These are phyloP conservation scores for Erigeron canadensis DNA, from an alignment of 129 eudicot genomes.

Conservation along the genomic window DNA sequence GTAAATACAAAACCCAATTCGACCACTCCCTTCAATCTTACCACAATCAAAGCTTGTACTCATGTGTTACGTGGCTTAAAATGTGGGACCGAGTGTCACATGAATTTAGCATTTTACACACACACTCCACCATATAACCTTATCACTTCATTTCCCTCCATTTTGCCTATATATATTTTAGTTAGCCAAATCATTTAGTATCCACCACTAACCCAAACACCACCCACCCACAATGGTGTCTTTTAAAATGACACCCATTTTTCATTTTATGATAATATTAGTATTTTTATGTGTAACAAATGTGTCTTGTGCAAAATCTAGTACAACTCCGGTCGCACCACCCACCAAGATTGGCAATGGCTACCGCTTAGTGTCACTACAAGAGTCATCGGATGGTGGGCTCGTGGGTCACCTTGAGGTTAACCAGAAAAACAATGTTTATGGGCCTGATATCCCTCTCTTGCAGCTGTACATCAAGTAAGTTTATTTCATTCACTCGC, in stretches of 20 bases:
- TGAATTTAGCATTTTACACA: constrained; percentile 21
- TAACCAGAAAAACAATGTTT: constrained; percentile 65
- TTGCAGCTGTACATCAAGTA: constrained; percentile 87
- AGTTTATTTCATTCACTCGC: constrained; percentile 14
- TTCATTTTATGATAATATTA: not conserved
- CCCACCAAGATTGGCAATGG: constrained; percentile 79
- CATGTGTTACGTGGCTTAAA: constrained; percentile 18
- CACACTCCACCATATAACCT: constrained; percentile 20
- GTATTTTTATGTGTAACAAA: not conserved
- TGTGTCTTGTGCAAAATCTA: constrained; percentile 21
- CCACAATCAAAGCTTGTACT: constrained; percentile 31
- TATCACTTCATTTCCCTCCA: constrained; percentile 24
- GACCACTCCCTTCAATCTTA: constrained; percentile 22
- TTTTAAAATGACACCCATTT: constrained; percentile 21
- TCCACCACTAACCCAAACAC: constrained; percentile 7
- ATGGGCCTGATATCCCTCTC: constrained; percentile 83
- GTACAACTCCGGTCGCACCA: not conserved
- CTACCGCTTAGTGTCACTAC: constrained; percentile 70
- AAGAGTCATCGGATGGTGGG: constrained; percentile 73
- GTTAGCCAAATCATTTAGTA: too few species aligned
- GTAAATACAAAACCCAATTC: constrained; percentile 33
- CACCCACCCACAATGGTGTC: constrained; percentile 26
- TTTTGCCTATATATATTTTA: constrained; percentile 32
- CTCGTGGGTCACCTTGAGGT: constrained; percentile 72
- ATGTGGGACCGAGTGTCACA: constrained; percentile 31